Percentiles rank a stretch among this genome's conserved stretches.
Conservation (phyloP, 108 stramenopile genomes). For the Stephanodiscus minutulus region DNA sequence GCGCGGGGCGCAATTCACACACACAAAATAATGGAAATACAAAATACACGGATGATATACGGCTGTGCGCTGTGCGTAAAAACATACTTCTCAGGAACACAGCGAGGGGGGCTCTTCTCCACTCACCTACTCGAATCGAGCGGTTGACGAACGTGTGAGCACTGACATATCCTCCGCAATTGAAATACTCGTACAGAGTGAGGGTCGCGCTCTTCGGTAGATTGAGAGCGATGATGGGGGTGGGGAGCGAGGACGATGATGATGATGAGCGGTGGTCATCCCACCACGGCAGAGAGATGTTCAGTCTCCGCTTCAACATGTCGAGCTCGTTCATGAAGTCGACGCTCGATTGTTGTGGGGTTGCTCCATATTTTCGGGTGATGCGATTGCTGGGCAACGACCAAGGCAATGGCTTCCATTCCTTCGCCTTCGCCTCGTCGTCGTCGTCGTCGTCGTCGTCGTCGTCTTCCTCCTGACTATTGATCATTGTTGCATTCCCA, state of each 20-base stretch:
- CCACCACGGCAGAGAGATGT: not conserved
- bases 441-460: not conserved
- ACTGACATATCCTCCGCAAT: constrained; percentile 9
- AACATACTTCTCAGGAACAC: too few species aligned
- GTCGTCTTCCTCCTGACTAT: not conserved
- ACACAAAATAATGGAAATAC: too few species aligned
- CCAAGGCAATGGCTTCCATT: not conserved
- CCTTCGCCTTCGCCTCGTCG: too few species aligned
- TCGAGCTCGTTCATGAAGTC: constrained; percentile 4
- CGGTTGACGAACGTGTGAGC: not conserved
- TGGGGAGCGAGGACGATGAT: not conserved
- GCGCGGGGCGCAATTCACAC: too few species aligned
- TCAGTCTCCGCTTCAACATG: not conserved
- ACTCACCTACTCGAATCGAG: too few species aligned
- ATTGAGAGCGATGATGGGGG: constrained; percentile 1
- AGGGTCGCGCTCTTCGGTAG: constrained; percentile 11
- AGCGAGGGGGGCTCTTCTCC: too few species aligned
- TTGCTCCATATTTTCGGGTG: not conserved
- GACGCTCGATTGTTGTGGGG: not conserved
- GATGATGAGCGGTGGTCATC: too few species aligned
- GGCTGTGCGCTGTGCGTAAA: too few species aligned
- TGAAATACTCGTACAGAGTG: constrained; percentile 7
- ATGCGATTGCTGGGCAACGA: not conserved
- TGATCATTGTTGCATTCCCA: not conserved
- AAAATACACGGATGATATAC: too few species aligned